These are phyloP conservation scores for Naganishia antarctica DNA, from an alignment of 768 basidiomycete genomes.

Conservation along the genomic window DNA sequence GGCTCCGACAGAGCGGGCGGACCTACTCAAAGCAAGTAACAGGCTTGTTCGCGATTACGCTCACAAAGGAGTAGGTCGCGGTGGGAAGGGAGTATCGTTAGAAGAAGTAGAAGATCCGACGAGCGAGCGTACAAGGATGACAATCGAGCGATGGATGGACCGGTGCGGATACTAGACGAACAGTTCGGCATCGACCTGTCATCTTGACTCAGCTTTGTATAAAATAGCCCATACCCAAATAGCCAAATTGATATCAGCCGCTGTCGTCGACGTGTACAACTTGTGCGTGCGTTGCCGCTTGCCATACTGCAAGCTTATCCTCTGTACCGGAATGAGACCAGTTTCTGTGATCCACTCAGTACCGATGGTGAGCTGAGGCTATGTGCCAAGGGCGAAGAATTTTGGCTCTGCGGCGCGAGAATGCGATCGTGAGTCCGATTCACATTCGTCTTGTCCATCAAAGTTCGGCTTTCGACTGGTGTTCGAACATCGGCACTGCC, in stretches of 20 bases:
- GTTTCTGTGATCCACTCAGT: conserved; percentile 17
- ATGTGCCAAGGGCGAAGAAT: conserved; percentile 9
- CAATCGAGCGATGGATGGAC: conserved; percentile 41
- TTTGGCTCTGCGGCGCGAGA: conserved; percentile 13
- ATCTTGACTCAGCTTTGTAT: too few species aligned
- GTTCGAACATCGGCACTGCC: neutral
- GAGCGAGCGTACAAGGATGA: conserved; percentile 50
- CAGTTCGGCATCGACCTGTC: too few species aligned
- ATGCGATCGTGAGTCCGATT: neutral
- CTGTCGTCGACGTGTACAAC: neutral
- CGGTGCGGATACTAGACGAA: conserved; percentile 33
- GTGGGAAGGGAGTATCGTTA: conserved; percentile 46
- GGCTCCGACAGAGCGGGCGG: conserved; percentile 49
- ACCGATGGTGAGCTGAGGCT: conserved; percentile 7
- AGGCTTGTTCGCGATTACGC: conserved; percentile 52
- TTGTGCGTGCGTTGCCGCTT: neutral
- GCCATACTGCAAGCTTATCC: neutral
- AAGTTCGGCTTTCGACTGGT: neutral
- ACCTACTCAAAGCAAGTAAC: conserved; percentile 49
- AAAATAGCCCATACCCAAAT: too few species aligned
- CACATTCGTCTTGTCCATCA: neutral
- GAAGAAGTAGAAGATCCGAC: conserved; percentile 36
- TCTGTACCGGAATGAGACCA: conserved; percentile 15
- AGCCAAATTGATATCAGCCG: too few species aligned
- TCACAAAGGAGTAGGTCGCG: conserved; percentile 50